These are phyloP conservation scores for Biancaea sappan DNA, from an alignment of 306 rosid species.

Conservation along the genomic window DNA sequence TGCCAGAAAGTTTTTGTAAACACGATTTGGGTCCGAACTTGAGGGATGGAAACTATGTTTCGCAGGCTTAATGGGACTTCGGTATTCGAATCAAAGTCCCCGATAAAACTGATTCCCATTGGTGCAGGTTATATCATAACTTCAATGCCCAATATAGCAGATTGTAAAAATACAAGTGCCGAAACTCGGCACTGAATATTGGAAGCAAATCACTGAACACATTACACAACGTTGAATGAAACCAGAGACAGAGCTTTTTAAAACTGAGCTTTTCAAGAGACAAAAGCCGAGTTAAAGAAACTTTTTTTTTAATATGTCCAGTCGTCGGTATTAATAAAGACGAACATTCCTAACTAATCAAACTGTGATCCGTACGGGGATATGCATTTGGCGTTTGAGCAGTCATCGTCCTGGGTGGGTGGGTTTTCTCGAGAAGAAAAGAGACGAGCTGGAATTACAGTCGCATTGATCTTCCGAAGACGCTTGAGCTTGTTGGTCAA, in stretches of 20 bases:
- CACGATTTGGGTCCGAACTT: too few species aligned
- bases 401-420: background rate
- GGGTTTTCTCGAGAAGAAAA: background rate
- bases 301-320: too few species aligned
- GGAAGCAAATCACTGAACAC: too few species aligned
- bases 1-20: background rate
- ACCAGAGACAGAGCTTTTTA: background rate
- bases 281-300: background rate
- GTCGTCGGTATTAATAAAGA: too few species aligned
- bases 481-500: too few species aligned
- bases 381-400: background rate
- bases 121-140: background rate
- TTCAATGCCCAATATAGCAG: background rate
- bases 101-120: background rate
- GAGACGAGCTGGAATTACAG: slow-evolving; percentile 40
- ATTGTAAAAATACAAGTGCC: too few species aligned
- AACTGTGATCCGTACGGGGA: background rate
- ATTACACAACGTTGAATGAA: background rate
- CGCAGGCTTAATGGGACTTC: too few species aligned
- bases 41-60: too few species aligned
- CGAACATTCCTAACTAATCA: background rate
- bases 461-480: slow-evolving; percentile 8
- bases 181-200: background rate
- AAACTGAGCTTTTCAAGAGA: background rate
- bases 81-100: background rate